A percentile compares a stretch with the other conserved stretches of the same genome.
Conservation (phyloP, 2,329 filamentous ascomycete genomes). For the Aspergillus pseudonomiae region DNA sequence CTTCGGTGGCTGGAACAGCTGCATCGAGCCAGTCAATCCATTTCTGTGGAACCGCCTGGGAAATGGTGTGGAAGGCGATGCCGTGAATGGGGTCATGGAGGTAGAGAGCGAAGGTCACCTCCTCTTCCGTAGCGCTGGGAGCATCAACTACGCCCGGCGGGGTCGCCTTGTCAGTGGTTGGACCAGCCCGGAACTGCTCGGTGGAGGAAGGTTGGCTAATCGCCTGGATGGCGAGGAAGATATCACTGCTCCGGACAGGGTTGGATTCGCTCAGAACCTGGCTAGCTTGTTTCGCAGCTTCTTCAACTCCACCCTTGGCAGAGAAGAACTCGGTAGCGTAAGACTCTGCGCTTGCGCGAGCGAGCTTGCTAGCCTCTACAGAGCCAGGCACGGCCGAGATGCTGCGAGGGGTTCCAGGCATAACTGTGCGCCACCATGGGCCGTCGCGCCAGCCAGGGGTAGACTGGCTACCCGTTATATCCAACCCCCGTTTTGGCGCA, state of each 20-base stretch:
- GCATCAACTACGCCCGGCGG: conserved; percentile 39
- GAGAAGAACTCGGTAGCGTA: conserved; percentile 86
- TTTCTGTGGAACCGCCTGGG: conserved; percentile 77
- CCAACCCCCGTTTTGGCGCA: conserved; percentile 65
- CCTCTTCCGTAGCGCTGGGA: conserved; percentile 52
- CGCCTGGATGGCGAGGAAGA: conserved; percentile 94
- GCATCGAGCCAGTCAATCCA: conserved; percentile 95
- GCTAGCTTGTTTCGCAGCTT: conserved; percentile 76
- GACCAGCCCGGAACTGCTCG: conserved; percentile 68
- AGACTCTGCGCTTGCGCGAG: conserved; percentile 82
- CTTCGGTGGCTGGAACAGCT: conserved; percentile 47
- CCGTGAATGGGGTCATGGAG: conserved; percentile 85
- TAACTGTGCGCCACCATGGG: conserved; percentile 81
- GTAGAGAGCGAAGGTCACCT: conserved; percentile 76
- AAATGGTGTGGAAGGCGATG: conserved; percentile 81
- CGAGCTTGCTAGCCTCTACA: conserved; percentile 86
- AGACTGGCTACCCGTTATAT: conserved; percentile 33
- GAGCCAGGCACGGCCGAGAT: conserved; percentile 79
- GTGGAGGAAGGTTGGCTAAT: conserved; percentile 67
- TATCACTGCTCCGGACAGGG: conserved; percentile 87
- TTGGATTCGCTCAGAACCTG: conserved; percentile 81
- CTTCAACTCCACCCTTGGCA: conserved; percentile 74
- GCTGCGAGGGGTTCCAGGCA: conserved; percentile 68
- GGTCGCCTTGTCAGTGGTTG: conserved; percentile 40
- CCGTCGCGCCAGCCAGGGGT: conserved; percentile 80